Percentiles rank a stretch among this genome's conserved stretches.
These are phyloP conservation scores for Fusarium verrucosum DNA, from an alignment of 2,329 filamentous ascomycete species.

Conservation along the genomic window DNA sequence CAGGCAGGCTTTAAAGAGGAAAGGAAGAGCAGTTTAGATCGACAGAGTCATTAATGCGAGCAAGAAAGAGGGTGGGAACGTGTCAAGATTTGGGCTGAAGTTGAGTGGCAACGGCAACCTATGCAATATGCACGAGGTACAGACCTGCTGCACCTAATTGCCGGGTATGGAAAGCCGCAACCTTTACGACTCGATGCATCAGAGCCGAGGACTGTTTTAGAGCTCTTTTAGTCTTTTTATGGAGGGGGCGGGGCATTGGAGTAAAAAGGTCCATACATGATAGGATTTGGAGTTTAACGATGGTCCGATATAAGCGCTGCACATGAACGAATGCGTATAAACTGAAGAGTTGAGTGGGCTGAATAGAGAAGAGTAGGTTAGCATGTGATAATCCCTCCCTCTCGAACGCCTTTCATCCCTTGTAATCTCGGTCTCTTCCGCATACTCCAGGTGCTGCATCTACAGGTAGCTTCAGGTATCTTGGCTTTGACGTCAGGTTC, in stretches of 20 bases:
- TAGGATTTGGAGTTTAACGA: not conserved
- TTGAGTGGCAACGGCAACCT: slow-evolving; percentile 36
- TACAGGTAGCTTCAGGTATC: slow-evolving; percentile 9
- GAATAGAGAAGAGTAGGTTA: not conserved
- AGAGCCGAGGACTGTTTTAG: slow-evolving; percentile 20
- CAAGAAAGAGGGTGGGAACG: slow-evolving; percentile 29
- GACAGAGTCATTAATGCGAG: slow-evolving; percentile 19
- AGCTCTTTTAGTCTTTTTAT: slow-evolving; percentile 4
- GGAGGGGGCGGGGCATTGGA: slow-evolving; percentile 21
- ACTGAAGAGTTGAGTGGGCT: not conserved
- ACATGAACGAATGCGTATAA: no score
- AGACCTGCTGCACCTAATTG: not conserved
- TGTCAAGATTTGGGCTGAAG: slow-evolving; percentile 23
- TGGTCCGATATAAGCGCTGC: slow-evolving; percentile 13
- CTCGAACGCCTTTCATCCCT: not conserved
- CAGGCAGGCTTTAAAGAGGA: not conserved
- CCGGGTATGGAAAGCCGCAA: slow-evolving; percentile 2
- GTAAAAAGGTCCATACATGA: not conserved
- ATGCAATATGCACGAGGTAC: slow-evolving; percentile 1
- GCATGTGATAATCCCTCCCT: slow-evolving; percentile 3
- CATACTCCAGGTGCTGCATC: not conserved
- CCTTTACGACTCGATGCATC: slow-evolving; percentile 8
- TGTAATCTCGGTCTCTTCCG: slow-evolving; percentile 15
- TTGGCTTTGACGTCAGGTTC: slow-evolving; percentile 41
- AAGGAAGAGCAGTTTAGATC: slow-evolving; percentile 7